Conservation (phyloP, 2,329 filamentous ascomycete genomes). For the Paecilomyces dactylethromorphus region DNA sequence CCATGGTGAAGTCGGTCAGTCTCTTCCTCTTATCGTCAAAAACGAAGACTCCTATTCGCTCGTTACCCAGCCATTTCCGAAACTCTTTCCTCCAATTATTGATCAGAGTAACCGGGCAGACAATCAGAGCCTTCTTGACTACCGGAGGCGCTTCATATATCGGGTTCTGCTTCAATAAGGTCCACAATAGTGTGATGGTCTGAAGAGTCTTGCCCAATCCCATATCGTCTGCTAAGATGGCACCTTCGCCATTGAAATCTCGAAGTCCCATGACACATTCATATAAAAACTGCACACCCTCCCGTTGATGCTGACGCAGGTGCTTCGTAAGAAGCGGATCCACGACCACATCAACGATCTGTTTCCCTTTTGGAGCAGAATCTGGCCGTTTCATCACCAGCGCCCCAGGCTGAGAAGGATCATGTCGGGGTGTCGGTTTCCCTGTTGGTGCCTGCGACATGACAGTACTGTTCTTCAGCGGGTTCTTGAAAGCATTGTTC, state of each 20-base stretch:
- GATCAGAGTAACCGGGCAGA: conserved; percentile 66
- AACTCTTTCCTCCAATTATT: conserved; percentile 70
- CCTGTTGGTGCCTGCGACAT: conserved; percentile 39
- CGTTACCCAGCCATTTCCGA: conserved; percentile 65
- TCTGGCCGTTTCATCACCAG: conserved; percentile 61
- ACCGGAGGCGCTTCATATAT: conserved; percentile 54
- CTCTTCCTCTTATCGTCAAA: conserved; percentile 54
- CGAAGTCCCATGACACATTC: conserved; percentile 71
- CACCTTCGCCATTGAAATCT: conserved; percentile 59
- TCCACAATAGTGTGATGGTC: conserved; percentile 66
- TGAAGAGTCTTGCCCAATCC: conserved; percentile 68
- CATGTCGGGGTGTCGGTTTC: conserved; percentile 57
- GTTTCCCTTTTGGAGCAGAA: conserved; percentile 52
- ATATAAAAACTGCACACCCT: conserved; percentile 65
- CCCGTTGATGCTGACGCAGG: conserved; percentile 61
- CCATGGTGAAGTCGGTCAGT: conserved; percentile 62
- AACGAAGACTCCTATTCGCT: conserved; percentile 63
- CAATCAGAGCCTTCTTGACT: conserved; percentile 64
- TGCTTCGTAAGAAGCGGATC: conserved; percentile 59
- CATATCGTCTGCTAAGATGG: conserved; percentile 70
- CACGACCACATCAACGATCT: conserved; percentile 65
- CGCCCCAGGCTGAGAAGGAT: conserved; percentile 53
- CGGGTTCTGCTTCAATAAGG: conserved; percentile 64
- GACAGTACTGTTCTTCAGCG: conserved; percentile 49
- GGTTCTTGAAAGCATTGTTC: conserved; percentile 54